These are phyloP conservation scores for Priceomyces carsonii DNA, from an alignment of 805 yeast species.

Conservation along the genomic window DNA sequence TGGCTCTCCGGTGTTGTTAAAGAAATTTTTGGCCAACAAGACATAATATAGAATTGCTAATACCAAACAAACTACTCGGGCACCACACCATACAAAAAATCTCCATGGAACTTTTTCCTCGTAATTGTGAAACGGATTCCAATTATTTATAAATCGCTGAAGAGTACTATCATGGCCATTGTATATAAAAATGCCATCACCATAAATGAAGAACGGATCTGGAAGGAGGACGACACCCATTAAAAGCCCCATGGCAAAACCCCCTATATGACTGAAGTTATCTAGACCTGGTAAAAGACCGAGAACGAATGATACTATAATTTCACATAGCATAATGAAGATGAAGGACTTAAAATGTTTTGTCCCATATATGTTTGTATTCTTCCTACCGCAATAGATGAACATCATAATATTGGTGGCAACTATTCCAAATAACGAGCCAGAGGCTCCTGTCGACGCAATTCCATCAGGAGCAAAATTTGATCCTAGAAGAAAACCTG, in stretches of 20 bases:
- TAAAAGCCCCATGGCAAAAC: slow-evolving; percentile 62
- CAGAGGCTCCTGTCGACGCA: slow-evolving; percentile 70
- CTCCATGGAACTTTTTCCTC: slow-evolving; percentile 33
- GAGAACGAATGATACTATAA: slow-evolving; percentile 57
- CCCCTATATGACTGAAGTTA: slow-evolving; percentile 76
- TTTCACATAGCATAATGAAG: slow-evolving; percentile 51
- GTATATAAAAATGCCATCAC: slow-evolving; percentile 40
- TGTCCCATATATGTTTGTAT: slow-evolving; percentile 46
- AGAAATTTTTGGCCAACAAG: slow-evolving; percentile 49
- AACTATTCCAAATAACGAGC: slow-evolving; percentile 68
- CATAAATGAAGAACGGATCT: slow-evolving; percentile 54
- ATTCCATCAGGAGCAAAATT: slow-evolving; percentile 68
- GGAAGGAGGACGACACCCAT: slow-evolving; percentile 50
- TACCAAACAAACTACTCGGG: slow-evolving; percentile 46
- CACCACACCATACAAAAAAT: slow-evolving; percentile 54
- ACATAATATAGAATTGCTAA: slow-evolving; percentile 52
- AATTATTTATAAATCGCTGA: slow-evolving; percentile 34
- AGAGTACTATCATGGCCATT: slow-evolving; percentile 26
- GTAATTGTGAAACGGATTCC: slow-evolving; percentile 40
- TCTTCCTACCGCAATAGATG: slow-evolving; percentile 51
- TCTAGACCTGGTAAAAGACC: slow-evolving; percentile 75
- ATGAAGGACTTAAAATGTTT: slow-evolving; percentile 49
- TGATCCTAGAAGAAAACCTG: slow-evolving; percentile 69
- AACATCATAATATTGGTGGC: slow-evolving; percentile 61
- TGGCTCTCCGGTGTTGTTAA: slow-evolving; percentile 21